A percentile compares a stretch with the other conserved stretches of the same genome.
These are phyloP conservation scores for Thyridium curvatum DNA, from an alignment of 2,329 filamentous ascomycete species.

Conservation along the genomic window DNA sequence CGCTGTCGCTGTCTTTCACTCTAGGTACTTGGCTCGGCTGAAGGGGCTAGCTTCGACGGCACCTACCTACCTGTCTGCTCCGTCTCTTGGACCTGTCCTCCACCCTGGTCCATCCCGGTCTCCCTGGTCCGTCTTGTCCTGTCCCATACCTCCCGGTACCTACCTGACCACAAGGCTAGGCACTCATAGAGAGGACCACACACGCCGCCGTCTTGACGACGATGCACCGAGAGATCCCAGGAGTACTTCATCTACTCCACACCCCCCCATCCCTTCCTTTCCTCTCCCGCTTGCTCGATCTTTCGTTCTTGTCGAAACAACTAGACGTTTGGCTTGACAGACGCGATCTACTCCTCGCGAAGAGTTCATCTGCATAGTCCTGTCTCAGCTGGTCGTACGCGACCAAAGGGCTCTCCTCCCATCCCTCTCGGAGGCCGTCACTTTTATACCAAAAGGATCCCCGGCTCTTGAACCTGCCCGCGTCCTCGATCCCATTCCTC, in stretches of 20 bases:
- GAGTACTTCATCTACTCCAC: constrained; percentile 3
- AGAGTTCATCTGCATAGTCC: not conserved
- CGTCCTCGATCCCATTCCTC: not conserved
- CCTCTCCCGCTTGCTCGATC: not conserved
- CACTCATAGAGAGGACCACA: not conserved
- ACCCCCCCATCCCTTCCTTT: constrained; percentile 1
- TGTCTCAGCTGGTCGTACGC: constrained; percentile 2
- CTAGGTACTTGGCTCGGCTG: too few species aligned
- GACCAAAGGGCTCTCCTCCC: not conserved
- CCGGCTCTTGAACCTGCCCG: not conserved
- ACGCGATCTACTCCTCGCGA: not conserved
- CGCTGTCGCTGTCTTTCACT: too few species aligned
- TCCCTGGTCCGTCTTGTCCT: too few species aligned
- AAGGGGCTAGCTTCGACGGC: too few species aligned
- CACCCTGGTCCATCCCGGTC: too few species aligned
- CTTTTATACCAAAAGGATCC: constrained; percentile 3
- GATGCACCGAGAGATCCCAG: constrained; percentile 1
- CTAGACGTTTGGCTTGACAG: not conserved
- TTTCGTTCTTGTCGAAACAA: not conserved
- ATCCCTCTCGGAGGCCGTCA: constrained; percentile 1
- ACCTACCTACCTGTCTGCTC: too few species aligned
- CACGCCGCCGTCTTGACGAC: not conserved
- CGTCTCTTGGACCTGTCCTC: too few species aligned
- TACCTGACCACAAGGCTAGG: too few species aligned
- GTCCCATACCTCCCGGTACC: too few species aligned